These are phyloP conservation scores for Cordyceps militaris DNA, from an alignment of 2,329 filamentous ascomycete species.

Conservation along the genomic window DNA sequence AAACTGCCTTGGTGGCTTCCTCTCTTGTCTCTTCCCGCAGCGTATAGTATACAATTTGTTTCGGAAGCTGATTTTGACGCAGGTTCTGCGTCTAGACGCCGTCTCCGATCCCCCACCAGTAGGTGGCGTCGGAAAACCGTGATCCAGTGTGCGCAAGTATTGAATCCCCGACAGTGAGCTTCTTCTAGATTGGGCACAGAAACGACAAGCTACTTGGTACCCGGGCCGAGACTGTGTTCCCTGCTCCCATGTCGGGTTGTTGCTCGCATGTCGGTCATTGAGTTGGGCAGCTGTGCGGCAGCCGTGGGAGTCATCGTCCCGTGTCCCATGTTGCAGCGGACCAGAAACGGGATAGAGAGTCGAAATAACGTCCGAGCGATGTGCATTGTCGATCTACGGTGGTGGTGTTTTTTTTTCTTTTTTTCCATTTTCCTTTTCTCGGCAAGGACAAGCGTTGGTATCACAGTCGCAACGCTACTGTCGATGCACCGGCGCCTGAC, in stretches of 20 bases:
- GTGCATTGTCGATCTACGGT: not conserved
- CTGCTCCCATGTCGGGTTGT: not conserved
- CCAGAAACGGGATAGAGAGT: not conserved
- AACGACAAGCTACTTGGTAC: not conserved
- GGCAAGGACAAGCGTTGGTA: not conserved
- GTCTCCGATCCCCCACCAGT: not conserved
- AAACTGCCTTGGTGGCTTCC: not conserved
- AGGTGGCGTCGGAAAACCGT: not conserved
- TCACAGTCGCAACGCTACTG: not conserved
- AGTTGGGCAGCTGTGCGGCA: not conserved
- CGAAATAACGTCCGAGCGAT: not conserved
- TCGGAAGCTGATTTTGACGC: not conserved
- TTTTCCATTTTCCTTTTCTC: not conserved
- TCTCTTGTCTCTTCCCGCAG: conserved; percentile 7
- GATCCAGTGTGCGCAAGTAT: not conserved
- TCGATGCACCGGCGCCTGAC: not conserved
- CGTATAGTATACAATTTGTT: not conserved
- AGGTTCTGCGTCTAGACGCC: not conserved
- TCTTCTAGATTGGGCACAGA: not conserved
- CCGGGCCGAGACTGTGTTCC: not conserved
- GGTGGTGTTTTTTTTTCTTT: not conserved
- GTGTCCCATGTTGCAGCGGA: not conserved
- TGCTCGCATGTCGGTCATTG: not conserved
- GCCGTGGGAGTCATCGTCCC: not conserved
- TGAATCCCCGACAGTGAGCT: not conserved